Percentiles rank a stretch among this genome's conserved stretches.
These are phyloP conservation scores for Geotrichum australiense DNA, from an alignment of 1,139 yeast genomes.

Conservation along the genomic window DNA sequence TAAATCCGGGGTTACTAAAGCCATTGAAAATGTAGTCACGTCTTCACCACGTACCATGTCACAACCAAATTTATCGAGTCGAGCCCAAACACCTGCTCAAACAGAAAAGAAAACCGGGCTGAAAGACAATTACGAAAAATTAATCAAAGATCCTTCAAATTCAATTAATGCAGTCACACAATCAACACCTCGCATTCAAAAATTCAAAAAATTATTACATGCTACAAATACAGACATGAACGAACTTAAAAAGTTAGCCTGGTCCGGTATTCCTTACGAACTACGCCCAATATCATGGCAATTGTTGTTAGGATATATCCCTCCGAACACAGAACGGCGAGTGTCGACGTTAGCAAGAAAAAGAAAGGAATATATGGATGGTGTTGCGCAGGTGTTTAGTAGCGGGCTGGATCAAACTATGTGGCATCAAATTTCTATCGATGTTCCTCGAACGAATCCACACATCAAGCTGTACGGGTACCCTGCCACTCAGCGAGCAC, in stretches of 20 bases:
- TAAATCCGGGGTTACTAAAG: conserved; percentile 30
- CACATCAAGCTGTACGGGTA: conserved; percentile 64
- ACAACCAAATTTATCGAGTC: conserved; percentile 14
- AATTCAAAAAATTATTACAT: conserved; percentile 58
- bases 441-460: conserved; percentile 93
- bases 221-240: conserved; percentile 55
- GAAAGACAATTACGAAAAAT: conserved; percentile 33
- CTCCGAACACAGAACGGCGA: conserved; percentile 75
- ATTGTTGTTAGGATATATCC: conserved; percentile 77
- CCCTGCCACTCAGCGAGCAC: conserved; percentile 62
- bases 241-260: conserved; percentile 69
- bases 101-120: conserved; percentile 23
- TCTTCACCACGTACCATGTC: conserved; percentile 20
- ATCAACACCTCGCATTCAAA: conserved; percentile 43
- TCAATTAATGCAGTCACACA: conserved; percentile 14
- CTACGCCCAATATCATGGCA: conserved; percentile 88
- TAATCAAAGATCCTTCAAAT: conserved; percentile 30
- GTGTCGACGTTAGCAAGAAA: conserved; percentile 63
- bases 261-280: conserved; percentile 90
- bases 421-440: conserved; percentile 95
- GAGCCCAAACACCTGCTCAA: neutral
- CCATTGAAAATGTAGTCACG: conserved; percentile 30
- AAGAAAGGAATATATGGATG: conserved; percentile 78
- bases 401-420: conserved; percentile 64
- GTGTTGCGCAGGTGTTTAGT: conserved; percentile 54